phyloP scores from a whole-genome alignment of 495 filamentous ascomycete species.

The Elasticomyces elasticus region DNA sequence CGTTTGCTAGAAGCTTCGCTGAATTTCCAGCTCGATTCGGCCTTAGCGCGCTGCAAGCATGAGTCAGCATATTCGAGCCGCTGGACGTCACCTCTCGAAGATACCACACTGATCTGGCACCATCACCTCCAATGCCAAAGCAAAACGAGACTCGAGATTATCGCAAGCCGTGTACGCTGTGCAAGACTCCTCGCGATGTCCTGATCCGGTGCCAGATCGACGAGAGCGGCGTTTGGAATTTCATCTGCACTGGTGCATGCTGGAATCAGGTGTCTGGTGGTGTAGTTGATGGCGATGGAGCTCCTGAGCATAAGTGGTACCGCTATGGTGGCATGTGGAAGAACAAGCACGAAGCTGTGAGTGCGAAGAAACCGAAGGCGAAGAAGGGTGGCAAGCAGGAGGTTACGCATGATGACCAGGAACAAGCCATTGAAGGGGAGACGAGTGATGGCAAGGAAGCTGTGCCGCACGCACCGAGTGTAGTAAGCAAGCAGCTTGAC shows the following conservation, averaged over 20 bases:
- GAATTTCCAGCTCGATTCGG: background rate
- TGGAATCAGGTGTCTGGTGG: slow-evolving; percentile 19
- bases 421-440: background rate
- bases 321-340: slow-evolving; percentile 26
- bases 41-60: background rate
- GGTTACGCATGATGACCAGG: background rate
- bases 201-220: slow-evolving; percentile 23
- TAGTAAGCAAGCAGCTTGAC: no score
- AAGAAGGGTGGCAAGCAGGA: background rate
- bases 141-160: background rate
- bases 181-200: slow-evolving; percentile 15
- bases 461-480: no score
- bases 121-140: background rate
- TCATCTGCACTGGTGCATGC: slow-evolving; percentile 18
- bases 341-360: slow-evolving; percentile 22
- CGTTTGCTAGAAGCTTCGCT: background rate
- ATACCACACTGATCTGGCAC: background rate
- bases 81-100: background rate
- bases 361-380: slow-evolving; percentile 21
- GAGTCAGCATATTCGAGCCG: no score
- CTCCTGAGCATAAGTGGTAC: slow-evolving; percentile 10
- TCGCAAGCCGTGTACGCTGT: slow-evolving; percentile 17
- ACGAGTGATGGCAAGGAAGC: no score
- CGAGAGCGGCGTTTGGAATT: slow-evolving; percentile 15
- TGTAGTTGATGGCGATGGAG: slow-evolving; percentile 20